Conservation (phyloP, 1,284 basidiomycete species). For the Cryptococcus amylolentus region DNA sequence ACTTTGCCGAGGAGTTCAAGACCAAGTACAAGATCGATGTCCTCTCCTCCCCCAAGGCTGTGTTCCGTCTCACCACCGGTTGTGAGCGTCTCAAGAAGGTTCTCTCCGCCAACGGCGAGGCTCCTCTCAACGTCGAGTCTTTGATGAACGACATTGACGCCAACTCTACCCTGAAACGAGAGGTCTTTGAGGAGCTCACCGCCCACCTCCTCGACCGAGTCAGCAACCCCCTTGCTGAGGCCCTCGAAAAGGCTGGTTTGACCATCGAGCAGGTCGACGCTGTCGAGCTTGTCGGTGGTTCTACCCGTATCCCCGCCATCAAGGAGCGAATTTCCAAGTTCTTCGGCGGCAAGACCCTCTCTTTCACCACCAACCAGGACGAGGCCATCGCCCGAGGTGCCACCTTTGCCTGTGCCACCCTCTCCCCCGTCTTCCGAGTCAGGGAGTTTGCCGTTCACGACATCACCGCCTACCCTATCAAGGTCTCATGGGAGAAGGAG, state of each 20-base stretch:
- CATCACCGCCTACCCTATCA: conserved; percentile 78
- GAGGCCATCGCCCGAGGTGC: conserved; percentile 90
- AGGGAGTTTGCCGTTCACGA: conserved; percentile 85
- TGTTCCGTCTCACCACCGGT: conserved; percentile 77
- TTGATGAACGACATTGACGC: conserved; percentile 86
- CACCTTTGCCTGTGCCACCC: conserved; percentile 88
- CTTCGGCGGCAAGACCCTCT: conserved; percentile 67
- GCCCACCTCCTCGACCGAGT: conserved; percentile 58
- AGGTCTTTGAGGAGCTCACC: conserved; percentile 59
- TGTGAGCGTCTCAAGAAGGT: conserved; percentile 73
- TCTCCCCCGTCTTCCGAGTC: conserved; percentile 92
- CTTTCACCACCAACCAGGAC: conserved; percentile 89
- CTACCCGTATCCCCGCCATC: conserved; percentile 66
- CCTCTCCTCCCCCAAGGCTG: conserved; percentile 78
- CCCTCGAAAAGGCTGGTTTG: conserved; percentile 60
- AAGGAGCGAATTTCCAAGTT: conserved; percentile 62
- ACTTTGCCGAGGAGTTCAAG: conserved; percentile 88
- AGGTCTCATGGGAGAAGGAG: conserved; percentile 74
- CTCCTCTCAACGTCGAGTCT: conserved; percentile 83
- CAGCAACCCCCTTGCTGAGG: conserved; percentile 57
- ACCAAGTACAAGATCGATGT: conserved; percentile 94
- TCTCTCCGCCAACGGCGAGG: conserved; percentile 76
- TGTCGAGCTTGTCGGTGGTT: conserved; percentile 66
- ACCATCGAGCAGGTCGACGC: conserved; percentile 61
- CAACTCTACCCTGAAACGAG: conserved; percentile 59